These are phyloP conservation scores for Zancudomyces culisetae DNA, from an alignment of 371 early-diverging fungal genomes.

Conservation along the genomic window DNA sequence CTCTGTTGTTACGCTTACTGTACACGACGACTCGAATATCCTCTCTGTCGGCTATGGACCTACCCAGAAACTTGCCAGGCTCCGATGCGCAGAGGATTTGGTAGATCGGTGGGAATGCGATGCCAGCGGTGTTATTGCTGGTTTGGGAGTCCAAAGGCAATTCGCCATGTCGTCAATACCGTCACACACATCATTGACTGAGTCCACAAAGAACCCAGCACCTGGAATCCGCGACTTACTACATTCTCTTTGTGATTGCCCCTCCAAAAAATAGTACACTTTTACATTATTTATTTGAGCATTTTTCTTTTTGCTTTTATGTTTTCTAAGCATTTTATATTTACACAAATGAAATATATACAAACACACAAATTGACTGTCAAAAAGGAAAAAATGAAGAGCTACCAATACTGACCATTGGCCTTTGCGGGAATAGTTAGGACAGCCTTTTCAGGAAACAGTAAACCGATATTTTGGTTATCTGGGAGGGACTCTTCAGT, in stretches of 20 bases:
- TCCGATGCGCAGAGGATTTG: neutral
- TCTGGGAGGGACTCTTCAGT: neutral
- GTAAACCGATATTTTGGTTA: neutral
- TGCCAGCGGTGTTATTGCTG: no score
- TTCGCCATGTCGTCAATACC: neutral
- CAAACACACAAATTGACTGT: neutral
- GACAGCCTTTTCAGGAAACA: neutral
- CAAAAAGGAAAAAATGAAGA: neutral
- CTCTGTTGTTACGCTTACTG: neutral
- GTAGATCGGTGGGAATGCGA: neutral
- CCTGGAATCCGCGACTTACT: neutral
- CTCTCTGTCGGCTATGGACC: neutral
- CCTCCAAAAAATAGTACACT: neutral
- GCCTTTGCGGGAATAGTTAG: neutral
- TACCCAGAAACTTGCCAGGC: neutral
- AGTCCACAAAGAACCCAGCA: neutral
- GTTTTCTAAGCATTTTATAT: neutral
- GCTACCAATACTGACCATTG: neutral
- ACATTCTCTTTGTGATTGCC: neutral
- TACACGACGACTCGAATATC: neutral
- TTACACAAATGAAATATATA: neutral
- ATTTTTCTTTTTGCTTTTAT: neutral
- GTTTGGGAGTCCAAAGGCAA: neutral
- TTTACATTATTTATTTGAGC: neutral
- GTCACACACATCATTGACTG: neutral